Conservation (phyloP, 768 basidiomycete genomes). For the Boletus insuetus region DNA sequence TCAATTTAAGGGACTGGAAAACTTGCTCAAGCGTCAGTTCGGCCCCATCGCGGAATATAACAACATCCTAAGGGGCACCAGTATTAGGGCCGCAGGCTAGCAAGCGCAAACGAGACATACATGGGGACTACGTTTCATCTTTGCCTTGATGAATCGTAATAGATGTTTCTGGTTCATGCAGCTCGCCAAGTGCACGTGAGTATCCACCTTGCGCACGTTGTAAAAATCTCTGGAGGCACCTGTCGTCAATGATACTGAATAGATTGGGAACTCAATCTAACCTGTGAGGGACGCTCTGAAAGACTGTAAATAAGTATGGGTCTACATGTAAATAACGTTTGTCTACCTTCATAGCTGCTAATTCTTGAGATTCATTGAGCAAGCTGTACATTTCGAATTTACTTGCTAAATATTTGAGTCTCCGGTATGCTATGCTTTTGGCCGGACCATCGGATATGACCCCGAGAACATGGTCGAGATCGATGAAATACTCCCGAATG, state of each 20-base stretch:
- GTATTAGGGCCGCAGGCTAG: not conserved
- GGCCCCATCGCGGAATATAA: slow-evolving; percentile 91
- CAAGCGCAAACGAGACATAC: slow-evolving; percentile 38
- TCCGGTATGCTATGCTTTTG: slow-evolving; percentile 91
- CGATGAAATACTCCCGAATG: slow-evolving; percentile 93
- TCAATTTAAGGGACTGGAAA: slow-evolving; percentile 93
- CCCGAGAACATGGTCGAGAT: slow-evolving; percentile 85
- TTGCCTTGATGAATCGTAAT: slow-evolving; percentile 97
- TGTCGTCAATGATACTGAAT: slow-evolving; percentile 1
- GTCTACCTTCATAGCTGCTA: slow-evolving; percentile 93
- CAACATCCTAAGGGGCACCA: slow-evolving; percentile 68
- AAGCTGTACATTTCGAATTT: slow-evolving; percentile 94
- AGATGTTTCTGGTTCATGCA: slow-evolving; percentile 99
- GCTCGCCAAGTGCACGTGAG: slow-evolving; percentile 97
- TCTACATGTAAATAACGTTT: not conserved
- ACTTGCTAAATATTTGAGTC: slow-evolving; percentile 87
- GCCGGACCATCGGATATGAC: slow-evolving; percentile 95
- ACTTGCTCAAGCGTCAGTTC: slow-evolving; percentile 88
- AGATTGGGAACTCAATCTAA: not conserved
- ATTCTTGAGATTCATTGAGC: slow-evolving; percentile 89
- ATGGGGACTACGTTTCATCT: slow-evolving; percentile 86
- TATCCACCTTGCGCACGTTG: slow-evolving; percentile 97
- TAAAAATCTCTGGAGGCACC: slow-evolving; percentile 82
- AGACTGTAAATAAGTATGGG: slow-evolving; percentile 1
- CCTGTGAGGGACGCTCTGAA: slow-evolving; percentile 34